phyloP scores from a whole-genome alignment of 2,329 filamentous ascomycete genomes.

The Colletotrichum godetiae region DNA sequence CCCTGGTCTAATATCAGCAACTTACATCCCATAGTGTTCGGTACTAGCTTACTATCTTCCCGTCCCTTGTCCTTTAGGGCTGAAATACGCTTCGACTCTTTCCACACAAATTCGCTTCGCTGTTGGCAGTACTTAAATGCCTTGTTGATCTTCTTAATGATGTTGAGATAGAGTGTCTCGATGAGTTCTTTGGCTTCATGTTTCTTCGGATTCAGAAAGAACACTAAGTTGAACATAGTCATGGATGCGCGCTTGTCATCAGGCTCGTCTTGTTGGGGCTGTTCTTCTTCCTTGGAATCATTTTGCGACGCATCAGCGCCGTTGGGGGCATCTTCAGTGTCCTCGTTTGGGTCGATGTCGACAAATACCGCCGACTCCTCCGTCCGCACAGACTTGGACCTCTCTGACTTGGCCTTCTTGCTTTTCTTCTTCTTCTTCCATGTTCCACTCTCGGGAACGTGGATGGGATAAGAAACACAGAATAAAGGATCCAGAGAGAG shows the following conservation, averaged over 20 bases:
- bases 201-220: slow-evolving; percentile 84
- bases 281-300: slow-evolving; percentile 44
- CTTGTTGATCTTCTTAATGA: slow-evolving; percentile 93
- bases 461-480: slow-evolving; percentile 86
- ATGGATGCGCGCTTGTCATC: slow-evolving; percentile 77
- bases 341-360: slow-evolving; percentile 34
- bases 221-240: slow-evolving; percentile 98
- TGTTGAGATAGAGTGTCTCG: slow-evolving; percentile 84
- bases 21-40: neutral
- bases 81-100: slow-evolving; percentile 86
- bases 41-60: slow-evolving; percentile 64
- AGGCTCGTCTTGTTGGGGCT: slow-evolving; percentile 56
- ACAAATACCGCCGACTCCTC: slow-evolving; percentile 44
- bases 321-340: slow-evolving; percentile 44
- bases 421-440: slow-evolving; percentile 76
- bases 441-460: slow-evolving; percentile 80
- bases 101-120: slow-evolving; percentile 89
- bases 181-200: slow-evolving; percentile 81
- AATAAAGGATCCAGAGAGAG: slow-evolving; percentile 82
- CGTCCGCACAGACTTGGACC: slow-evolving; percentile 35
- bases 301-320: slow-evolving; percentile 41
- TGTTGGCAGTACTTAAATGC: slow-evolving; percentile 94
- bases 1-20: slow-evolving; percentile 46
- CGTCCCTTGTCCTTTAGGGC: slow-evolving; percentile 84
- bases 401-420: slow-evolving; percentile 46